Evolutionary conservation across 192 early-diverging fungal species (phyloP).

Genomic region (Rhizophagus sp.): DNA sequence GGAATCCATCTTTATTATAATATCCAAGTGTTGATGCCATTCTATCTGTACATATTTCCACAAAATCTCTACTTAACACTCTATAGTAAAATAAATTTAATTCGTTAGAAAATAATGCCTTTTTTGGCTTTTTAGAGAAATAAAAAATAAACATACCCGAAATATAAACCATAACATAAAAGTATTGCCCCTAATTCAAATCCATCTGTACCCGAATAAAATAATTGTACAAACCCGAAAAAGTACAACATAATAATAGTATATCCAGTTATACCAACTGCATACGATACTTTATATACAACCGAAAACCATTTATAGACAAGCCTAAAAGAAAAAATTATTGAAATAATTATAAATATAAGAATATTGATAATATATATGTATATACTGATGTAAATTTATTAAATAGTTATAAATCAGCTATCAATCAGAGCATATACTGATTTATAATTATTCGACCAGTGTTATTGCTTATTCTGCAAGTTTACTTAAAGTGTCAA

Average conservation of each 20-base stretch:
- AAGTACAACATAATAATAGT: conserved; percentile 52
- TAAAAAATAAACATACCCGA: conserved; percentile 49
- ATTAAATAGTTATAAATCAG: too few relatives aligned
- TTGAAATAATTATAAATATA: background rate
- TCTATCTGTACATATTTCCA: conserved; percentile 62
- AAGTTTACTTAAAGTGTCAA: too few relatives aligned
- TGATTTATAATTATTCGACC: too few relatives aligned
- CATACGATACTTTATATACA: conserved; percentile 60
- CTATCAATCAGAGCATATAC: too few relatives aligned
- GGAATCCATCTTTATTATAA: conserved; percentile 61
- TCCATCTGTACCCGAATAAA: conserved; percentile 41
- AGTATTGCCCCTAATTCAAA: conserved; percentile 49
- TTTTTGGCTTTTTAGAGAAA: background rate
- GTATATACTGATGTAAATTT: background rate
- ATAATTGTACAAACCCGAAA: conserved; percentile 50
- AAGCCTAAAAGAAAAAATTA: conserved; percentile 35
- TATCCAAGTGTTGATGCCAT: conserved; percentile 66
- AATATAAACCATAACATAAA: conserved; percentile 60
- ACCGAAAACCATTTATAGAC: conserved; percentile 65
- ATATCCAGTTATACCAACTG: conserved; percentile 57
- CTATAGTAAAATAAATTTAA: conserved; percentile 29
- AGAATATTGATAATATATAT: background rate
- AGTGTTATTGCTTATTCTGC: too few relatives aligned
- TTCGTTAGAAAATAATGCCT: background rate
- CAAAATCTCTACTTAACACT: conserved; percentile 61